phyloP scores from a whole-genome alignment of 176 grass and related monocot species.

The Phragmites australis region DNA sequence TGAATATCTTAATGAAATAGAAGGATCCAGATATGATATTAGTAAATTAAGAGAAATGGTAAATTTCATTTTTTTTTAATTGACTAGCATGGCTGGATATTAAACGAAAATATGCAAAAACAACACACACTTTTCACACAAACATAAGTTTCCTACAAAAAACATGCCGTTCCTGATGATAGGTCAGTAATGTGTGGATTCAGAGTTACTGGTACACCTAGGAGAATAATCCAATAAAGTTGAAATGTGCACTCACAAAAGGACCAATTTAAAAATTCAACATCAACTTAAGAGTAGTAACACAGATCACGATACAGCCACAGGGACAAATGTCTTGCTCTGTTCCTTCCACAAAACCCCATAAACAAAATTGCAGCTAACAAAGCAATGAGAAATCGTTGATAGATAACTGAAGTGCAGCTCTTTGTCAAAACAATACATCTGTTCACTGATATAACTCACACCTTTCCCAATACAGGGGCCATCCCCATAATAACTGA shows the following conservation, averaged over 20 bases:
- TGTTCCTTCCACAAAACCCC: neutral
- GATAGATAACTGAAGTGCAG: neutral
- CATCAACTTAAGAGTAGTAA: neutral
- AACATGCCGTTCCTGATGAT: neutral
- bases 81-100: neutral
- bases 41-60: neutral
- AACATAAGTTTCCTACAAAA: neutral
- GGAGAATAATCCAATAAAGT: neutral
- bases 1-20: neutral
- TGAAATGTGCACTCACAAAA: neutral
- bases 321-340: neutral
- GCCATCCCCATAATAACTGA: constrained; percentile 94
- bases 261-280: constrained; percentile 7
- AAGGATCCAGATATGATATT: neutral
- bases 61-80: neutral
- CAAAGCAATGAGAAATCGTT: neutral
- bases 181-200: neutral
- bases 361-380: neutral
- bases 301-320: neutral
- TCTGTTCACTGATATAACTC: neutral
- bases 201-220: neutral
- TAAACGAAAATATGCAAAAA: neutral
- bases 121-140: neutral
- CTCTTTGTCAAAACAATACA: neutral
- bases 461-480: constrained; percentile 75